phyloP scores from a whole-genome alignment of 495 filamentous ascomycete genomes.

The Xylaria intraflava region DNA sequence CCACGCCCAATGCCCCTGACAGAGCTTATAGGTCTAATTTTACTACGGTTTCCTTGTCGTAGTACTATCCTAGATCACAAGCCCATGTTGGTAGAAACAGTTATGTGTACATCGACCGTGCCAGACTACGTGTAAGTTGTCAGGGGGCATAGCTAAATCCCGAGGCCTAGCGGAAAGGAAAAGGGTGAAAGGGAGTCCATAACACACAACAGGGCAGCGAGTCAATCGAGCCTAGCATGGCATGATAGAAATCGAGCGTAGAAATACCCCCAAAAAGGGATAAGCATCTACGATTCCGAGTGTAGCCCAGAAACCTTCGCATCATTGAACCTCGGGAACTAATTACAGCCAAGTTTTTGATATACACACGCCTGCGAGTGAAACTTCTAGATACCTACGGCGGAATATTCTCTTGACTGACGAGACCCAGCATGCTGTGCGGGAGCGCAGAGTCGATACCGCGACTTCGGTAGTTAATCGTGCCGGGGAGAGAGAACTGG shows the following conservation, averaged over 20 bases:
- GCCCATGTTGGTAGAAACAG: not conserved
- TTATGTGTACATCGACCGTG: not conserved
- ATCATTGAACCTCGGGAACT: no score
- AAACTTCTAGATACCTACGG: constrained; percentile 42
- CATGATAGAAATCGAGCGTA: constrained; percentile 15
- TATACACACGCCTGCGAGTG: constrained; percentile 38
- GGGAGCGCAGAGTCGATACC: constrained; percentile 35
- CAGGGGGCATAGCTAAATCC: no score
- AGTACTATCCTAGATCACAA: not conserved
- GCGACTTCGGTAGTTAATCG: constrained; percentile 33
- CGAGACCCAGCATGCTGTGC: constrained; percentile 29
- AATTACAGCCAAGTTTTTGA: constrained; percentile 29
- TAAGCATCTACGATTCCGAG: constrained; percentile 24
- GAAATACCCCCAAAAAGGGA: no score
- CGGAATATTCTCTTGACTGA: constrained; percentile 28
- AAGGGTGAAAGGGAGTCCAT: not conserved
- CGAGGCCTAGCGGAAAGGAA: no score
- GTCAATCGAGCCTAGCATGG: constrained; percentile 1
- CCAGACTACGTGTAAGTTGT: not conserved
- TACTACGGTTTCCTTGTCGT: constrained; percentile 5
- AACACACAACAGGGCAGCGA: not conserved
- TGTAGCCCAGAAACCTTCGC: no score
- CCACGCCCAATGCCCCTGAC: not conserved
- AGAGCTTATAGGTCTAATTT: not conserved
- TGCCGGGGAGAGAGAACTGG: constrained; percentile 35